phyloP scores from a whole-genome alignment of 1,284 basidiomycete species.

The Leucoagaricus sp. region DNA sequence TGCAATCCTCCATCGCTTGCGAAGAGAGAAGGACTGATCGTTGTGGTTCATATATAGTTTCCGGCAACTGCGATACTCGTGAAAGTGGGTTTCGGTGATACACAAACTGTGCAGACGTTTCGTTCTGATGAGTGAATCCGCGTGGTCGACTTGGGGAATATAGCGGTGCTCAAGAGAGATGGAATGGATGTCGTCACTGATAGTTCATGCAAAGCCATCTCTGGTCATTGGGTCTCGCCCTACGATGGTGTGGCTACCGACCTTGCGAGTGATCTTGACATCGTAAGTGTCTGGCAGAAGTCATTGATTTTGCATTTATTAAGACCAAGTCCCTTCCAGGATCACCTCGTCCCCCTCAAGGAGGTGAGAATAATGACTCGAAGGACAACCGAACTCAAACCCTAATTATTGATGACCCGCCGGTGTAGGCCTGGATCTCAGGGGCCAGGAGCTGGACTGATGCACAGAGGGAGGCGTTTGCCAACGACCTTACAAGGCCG shows the following conservation, averaged over 20 bases:
- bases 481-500: constrained; percentile 53
- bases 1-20: not conserved
- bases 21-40: not conserved
- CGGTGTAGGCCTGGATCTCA: constrained; percentile 47
- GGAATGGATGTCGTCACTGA: constrained; percentile 47
- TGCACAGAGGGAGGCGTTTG: constrained; percentile 48
- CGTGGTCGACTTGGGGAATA: not conserved
- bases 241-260: constrained; percentile 48
- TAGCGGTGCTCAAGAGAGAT: constrained; percentile 55
- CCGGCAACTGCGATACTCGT: constrained; percentile 52
- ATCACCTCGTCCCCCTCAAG: constrained; percentile 53
- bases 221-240: constrained; percentile 54
- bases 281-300: constrained; percentile 36
- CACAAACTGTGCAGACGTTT: not conserved
- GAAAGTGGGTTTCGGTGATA: constrained; percentile 52
- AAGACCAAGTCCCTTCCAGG: constrained; percentile 30
- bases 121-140: not conserved
- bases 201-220: constrained; percentile 42
- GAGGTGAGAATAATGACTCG: constrained; percentile 25
- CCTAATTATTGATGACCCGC: not conserved
- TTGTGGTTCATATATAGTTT: constrained; percentile 33
- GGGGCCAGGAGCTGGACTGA: constrained; percentile 51
- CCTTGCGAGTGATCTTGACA: constrained; percentile 49
- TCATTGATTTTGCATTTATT: not conserved
- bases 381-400: not conserved